A percentile compares a stretch with the other conserved stretches of the same genome.
phyloP scores from a whole-genome alignment of 768 basidiomycete species.

The Leccinum olivaceopallidum region DNA sequence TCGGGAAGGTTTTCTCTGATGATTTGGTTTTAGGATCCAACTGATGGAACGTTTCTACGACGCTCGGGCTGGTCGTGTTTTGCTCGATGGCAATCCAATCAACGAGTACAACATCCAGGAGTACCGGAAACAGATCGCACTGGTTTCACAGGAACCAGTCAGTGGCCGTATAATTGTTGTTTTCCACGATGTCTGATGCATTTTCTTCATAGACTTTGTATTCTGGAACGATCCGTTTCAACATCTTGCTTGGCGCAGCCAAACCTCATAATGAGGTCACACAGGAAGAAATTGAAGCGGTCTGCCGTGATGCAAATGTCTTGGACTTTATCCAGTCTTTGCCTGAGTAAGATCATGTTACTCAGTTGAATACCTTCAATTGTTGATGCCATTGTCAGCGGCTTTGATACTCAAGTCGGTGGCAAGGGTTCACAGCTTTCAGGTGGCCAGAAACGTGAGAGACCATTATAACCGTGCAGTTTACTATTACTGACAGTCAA shows the following conservation, averaged over 20 bases:
- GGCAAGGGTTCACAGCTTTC: conserved; percentile 89
- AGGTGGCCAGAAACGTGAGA: conserved; percentile 82
- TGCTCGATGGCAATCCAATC: conserved; percentile 75
- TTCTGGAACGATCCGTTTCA: conserved; percentile 89
- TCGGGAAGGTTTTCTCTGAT: background rate
- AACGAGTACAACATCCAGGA: conserved; percentile 78
- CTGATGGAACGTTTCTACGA: conserved; percentile 88
- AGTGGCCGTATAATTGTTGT: conserved; percentile 11
- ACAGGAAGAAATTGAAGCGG: conserved; percentile 82
- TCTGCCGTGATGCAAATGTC: conserved; percentile 86
- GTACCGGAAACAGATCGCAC: conserved; percentile 84
- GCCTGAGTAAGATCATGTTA: conserved; percentile 60
- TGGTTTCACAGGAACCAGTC: conserved; percentile 87
- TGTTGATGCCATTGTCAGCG: conserved; percentile 43
- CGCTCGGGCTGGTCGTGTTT: conserved; percentile 69
- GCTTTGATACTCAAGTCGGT: conserved; percentile 90
- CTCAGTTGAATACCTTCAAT: background rate
- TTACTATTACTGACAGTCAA: background rate
- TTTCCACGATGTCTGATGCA: background rate
- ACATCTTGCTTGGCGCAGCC: conserved; percentile 82
- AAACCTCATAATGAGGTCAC: conserved; percentile 79
- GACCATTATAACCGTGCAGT: background rate
- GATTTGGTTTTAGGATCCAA: conserved; percentile 56
- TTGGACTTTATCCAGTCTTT: conserved; percentile 85
- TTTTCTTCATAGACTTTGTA: conserved; percentile 60